Base-by-base conservation (phyloP, 129 eudicot species). In the Lactuca saligna region DNA sequence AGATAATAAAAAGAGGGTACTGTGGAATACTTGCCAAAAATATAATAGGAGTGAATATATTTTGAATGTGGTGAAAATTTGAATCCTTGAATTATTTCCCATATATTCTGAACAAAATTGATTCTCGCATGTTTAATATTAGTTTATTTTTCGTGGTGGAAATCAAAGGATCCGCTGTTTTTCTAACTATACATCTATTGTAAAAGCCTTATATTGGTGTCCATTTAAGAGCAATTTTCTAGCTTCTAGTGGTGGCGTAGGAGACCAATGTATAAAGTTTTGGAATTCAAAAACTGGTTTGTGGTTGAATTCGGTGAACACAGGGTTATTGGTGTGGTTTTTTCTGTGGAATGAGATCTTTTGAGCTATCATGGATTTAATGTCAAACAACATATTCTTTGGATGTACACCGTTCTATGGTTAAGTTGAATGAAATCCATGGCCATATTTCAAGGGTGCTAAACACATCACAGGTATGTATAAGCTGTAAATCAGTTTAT, bases 391-490 rank as follows among this genome's bases (percentile, higher is more conserved):
- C 85, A 86, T 16, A 79, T 58, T 32, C 67, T 89, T 49, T 89
- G 93, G 96, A 83, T 80, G 73, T 89, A 89, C 37, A 89, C 37
- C 93, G 90, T 17, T 82, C 88, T 3, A 83, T 89, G 90, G 60
- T 75, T 51, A 89, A 83, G 74, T 72, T 89, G 60, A 41, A 79
- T 4, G 90, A 86, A 81, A 88, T 86, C 8, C 46, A 38, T 31
- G 92, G 84, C 1, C 92, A 86, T 34, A 81, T 89, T 20, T 79
- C 87, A 34, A 77, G 90, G 76, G 92, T 86, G 8, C 86, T 89
- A 4, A 42, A 34, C n/a, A 81, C 86, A 90, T 73, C 87, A 48
- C 86, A 81, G 88, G 95, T 87, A 80, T 54, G 54, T n/a, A 1
- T 25, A 25, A 25, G 29, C 1, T 25, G 29, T 25, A 25, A 25